A percentile compares a stretch with the other conserved stretches of the same genome.
These are phyloP conservation scores for Verticillium isaacii DNA, from an alignment of 2,329 filamentous ascomycete genomes.

Conservation along the genomic window DNA sequence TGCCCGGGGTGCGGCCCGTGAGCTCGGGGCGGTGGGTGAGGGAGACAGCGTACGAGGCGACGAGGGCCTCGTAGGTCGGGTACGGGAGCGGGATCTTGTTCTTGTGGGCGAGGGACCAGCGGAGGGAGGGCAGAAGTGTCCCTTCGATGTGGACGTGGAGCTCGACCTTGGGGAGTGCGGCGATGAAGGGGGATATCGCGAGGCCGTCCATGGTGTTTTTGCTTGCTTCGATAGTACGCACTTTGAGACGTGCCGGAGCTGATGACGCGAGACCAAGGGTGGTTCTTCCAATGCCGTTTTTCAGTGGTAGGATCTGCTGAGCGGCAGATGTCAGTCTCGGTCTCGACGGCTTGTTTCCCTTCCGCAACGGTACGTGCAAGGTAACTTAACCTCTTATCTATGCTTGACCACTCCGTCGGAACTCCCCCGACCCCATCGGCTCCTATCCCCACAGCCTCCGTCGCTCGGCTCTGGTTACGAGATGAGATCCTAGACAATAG, in stretches of 20 bases:
- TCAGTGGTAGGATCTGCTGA: no score
- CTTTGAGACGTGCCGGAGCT: neutral
- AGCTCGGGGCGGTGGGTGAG: constrained; percentile 32
- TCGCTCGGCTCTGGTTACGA: neutral
- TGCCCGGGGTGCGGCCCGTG: constrained; percentile 23
- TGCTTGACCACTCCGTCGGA: neutral
- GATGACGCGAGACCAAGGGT: neutral
- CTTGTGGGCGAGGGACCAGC: constrained; percentile 63
- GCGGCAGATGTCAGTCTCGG: neutral
- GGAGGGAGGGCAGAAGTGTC: constrained; percentile 62
- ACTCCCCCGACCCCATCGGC: neutral
- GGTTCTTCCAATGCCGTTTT: neutral
- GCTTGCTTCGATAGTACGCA: neutral
- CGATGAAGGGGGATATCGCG: constrained; percentile 44
- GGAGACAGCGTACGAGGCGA: constrained; percentile 50
- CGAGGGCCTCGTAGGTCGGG: constrained; percentile 52
- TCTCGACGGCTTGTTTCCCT: neutral
- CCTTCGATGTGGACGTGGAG: constrained; percentile 80
- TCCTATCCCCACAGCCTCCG: neutral
- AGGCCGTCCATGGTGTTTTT: constrained; percentile 21
- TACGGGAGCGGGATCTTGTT: constrained; percentile 67
- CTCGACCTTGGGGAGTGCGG: constrained; percentile 70
- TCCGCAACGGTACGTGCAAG: neutral
- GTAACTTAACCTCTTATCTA: neutral
- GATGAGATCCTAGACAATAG: neutral